Evolutionary conservation across 1,284 basidiomycete genomes (phyloP).

Genomic region (Megacollybia platyphylla): DNA sequence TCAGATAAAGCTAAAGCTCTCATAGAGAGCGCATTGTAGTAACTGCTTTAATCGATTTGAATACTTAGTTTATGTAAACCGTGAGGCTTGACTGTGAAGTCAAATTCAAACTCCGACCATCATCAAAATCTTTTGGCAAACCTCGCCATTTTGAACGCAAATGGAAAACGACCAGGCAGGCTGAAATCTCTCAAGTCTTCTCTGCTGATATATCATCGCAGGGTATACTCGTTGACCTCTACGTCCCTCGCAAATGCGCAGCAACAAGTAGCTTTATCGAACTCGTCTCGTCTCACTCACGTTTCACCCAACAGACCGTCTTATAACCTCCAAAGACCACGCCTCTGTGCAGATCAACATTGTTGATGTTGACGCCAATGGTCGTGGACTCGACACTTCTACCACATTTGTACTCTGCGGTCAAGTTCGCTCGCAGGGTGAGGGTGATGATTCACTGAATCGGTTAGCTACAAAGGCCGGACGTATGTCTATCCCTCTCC

Average conservation of each 20-base stretch:
- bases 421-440: constrained; percentile 87
- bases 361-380: constrained; percentile 89
- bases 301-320: constrained; percentile 49
- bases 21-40: constrained; percentile 25
- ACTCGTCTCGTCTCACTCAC: not conserved
- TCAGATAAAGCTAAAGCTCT: constrained; percentile 38
- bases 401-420: constrained; percentile 94
- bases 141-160: constrained; percentile 3
- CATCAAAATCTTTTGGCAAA: too few relatives aligned
- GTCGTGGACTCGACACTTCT: constrained; percentile 77
- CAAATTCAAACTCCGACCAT: too few relatives aligned
- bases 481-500: constrained; percentile 31
- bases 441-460: constrained; percentile 96
- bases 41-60: too few relatives aligned
- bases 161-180: constrained; percentile 77
- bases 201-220: constrained; percentile 18
- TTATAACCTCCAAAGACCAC: constrained; percentile 98
- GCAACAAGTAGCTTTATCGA: constrained; percentile 67
- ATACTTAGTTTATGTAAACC: too few relatives aligned
- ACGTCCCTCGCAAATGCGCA: constrained; percentile 98
- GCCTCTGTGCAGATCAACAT: constrained; percentile 96
- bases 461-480: constrained; percentile 92
- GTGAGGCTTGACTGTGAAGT: too few relatives aligned
- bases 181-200: constrained; percentile 5
- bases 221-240: constrained; percentile 99